Evolutionary conservation across 345 rosid genomes (phyloP), one percentile per base, ranked within the genome.

Genomic region (Brassica nigra): DNA sequence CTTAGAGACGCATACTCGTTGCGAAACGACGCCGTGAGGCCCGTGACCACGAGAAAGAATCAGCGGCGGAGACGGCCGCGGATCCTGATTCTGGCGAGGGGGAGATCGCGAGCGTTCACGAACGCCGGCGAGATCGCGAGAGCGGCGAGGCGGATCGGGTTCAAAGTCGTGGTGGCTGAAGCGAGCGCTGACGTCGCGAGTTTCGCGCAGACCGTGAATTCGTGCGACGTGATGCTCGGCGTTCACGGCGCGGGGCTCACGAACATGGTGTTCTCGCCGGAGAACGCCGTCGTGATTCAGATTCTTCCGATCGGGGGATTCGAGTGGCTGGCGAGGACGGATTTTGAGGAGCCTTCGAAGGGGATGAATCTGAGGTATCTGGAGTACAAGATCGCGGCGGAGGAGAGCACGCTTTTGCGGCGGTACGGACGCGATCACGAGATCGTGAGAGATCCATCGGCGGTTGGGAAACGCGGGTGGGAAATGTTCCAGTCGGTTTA

Each of bases 171-270:
- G 1, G 85, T 86, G 9, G 78, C 89, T 1, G 97, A 95, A 66
- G 89, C 92, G 12, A 87, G 82, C 34, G 15, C 66, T 5, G 82
- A 87, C 20, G 27, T 91, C 4, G 49, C 87, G 33, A 80, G 66
- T 52, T 86, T 87, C 29, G 81, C 97, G 0, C 78, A 62, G 57
- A 80, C 76, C 0, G 90, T 90, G 70, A 95, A 91, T 42, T 88
- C 92, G 0, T 95, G 97, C 44, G 97, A 95, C 49, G 95, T 91
- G 30, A 77, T 94, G 83, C 64, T 94, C 81, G 97, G 97, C 34
- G 90, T 94, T 59, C 97, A 89, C 71, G 98, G 98, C 55, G 98
- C 97, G 14, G 98, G 94, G 1, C 69, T 92, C 1, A 89, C 98
- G 11, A 94, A 94, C 85, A 86, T 88, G 77, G 88, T 91, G 62